Base-by-base conservation (phyloP, 306 rosid genomes). In the Trichosanthes truncata region DNA sequence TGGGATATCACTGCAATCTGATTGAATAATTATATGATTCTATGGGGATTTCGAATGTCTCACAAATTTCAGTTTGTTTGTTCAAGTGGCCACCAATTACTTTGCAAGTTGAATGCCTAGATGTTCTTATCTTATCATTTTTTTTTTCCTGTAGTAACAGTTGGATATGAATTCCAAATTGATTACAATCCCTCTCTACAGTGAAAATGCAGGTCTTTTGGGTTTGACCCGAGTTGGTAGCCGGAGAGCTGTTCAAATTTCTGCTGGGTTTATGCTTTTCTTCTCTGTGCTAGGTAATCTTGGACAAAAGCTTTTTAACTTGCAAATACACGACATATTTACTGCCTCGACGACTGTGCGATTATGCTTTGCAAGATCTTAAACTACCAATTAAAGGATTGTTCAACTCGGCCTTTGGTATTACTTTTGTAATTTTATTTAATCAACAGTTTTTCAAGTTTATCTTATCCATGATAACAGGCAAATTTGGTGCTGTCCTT, bases 191-290 rank as follows among this genome's bases (percentile, higher is more conserved):
- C 12, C 75, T 86, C 83, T 81, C 76, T 79, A 40, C 49, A 95
- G 97, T 75, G 95, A 92, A 89, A 95, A 91, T 87, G 98, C 93
- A 79, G 98, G 98, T 79, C 93, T 95, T 33, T 81, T 91, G 85
- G 98, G 97, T 62, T 84, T 95, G 81, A 95, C 98, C 13, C 81
- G 85, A n/a, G 80, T 91, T 79, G 95, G 97, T 84, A 95, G 98
- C 31, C 88, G 98, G 56, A 86, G 87, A 84, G 97, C 92, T 79
- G 8, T 91, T 80, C 93, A 92, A 85, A 85, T 92, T 68, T 60
- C 97, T 45, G 97, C 97, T 0, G 92, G 40, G 29, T 95, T 95
- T 81, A 95, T 95, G 98, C 7, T 95, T 52, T 89, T 91, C 91
- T 95, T 95, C 90, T 84, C 98, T 48, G 74, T 92, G 71, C 88